Conservation (phyloP, 129 eudicot genomes). For the Daucus carota region DH1_v3.0 NC_030387.2:33731001-33731500, state of each 20-base stretch:
- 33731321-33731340: background rate
- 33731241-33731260: background rate
- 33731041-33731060: conserved; percentile 57
- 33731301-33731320: background rate
- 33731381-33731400: background rate
- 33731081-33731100: conserved; percentile 77
- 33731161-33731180: conserved; percentile 86
- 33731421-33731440: background rate
- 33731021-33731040: background rate
- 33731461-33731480: background rate
- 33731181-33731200: conserved; percentile 95
- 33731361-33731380: background rate
- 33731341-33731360: background rate
- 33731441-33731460: background rate
- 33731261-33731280: conserved; percentile 2
- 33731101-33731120: conserved; percentile 72
- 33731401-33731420: background rate
- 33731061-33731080: conserved; percentile 89
- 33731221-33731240: conserved; percentile 77
- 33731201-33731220: conserved; percentile 85
- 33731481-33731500: background rate
- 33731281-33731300: background rate
- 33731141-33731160: conserved; percentile 85
- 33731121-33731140: conserved; percentile 91
- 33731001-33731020: background rate